Evolutionary conservation across 2,329 filamentous ascomycete genomes (phyloP).

Genomic region (Pseudogymnoascus sp.): DNA sequence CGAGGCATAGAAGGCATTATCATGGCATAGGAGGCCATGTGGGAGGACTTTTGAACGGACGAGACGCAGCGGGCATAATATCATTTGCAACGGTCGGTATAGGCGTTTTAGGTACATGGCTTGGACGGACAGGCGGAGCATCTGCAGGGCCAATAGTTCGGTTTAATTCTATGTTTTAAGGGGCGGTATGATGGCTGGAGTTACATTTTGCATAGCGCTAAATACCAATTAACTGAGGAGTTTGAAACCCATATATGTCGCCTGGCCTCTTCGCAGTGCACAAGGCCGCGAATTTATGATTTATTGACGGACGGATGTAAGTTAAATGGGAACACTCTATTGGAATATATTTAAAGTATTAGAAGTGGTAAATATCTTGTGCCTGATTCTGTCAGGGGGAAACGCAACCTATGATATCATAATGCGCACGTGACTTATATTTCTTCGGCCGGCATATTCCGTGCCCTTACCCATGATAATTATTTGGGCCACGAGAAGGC

Average conservation of each 20-base stretch:
- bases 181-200: neutral
- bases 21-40: neutral
- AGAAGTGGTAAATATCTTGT: neutral
- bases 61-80: neutral
- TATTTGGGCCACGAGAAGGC: neutral
- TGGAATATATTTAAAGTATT: no score
- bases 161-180: neutral
- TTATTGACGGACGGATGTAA: no score
- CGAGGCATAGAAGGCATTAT: neutral
- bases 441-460: neutral
- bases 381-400: neutral
- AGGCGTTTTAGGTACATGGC: neutral
- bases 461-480: neutral
- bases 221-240: neutral
- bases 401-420: neutral
- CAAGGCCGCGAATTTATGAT: neutral
- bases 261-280: no score
- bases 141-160: neutral
- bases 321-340: no score
- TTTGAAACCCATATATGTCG: neutral
- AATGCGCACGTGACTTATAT: neutral
- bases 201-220: conserved; percentile 8
- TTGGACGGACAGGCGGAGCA: neutral
- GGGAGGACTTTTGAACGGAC: conserved; percentile 4
- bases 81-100: neutral